Percentiles rank a stretch among this genome's conserved stretches.
Evolutionary conservation across 345 rosid genomes (phyloP).

Genomic region (Garcia nutans): DNA sequence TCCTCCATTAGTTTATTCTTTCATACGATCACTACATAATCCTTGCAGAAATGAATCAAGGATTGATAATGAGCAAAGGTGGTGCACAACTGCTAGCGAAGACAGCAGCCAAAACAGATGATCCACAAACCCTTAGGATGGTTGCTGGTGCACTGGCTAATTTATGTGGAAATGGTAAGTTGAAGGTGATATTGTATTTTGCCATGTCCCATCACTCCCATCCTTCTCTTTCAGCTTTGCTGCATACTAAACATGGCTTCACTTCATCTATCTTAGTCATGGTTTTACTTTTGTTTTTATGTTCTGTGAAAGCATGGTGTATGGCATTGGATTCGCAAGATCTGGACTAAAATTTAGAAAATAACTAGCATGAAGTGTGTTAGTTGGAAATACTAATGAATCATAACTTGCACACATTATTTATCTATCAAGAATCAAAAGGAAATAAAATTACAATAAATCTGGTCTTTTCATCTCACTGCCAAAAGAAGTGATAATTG

Average conservation of each 20-base stretch:
- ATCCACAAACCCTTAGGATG: slow-evolving; percentile 88
- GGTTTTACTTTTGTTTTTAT: background rate
- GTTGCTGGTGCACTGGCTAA: slow-evolving; percentile 95
- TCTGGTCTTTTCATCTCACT: background rate
- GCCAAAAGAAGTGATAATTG: no score
- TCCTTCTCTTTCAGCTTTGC: background rate
- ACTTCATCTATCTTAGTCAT: background rate
- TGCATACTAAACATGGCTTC: background rate
- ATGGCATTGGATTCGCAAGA: background rate
- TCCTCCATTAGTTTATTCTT: background rate
- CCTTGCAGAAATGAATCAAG: slow-evolving; percentile 71
- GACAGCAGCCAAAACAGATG: slow-evolving; percentile 71
- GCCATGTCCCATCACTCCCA: background rate
- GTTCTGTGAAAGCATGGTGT: background rate
- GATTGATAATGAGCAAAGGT: slow-evolving; percentile 79
- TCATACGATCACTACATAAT: background rate
- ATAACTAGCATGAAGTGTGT: background rate
- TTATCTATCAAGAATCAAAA: background rate
- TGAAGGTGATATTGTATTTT: slow-evolving; percentile 5
- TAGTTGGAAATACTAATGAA: background rate
- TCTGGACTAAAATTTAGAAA: background rate
- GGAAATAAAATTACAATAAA: background rate
- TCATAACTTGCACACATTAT: background rate
- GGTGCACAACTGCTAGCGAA: slow-evolving; percentile 76
- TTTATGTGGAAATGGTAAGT: slow-evolving; percentile 89